Base-by-base conservation (phyloP, 2,329 filamentous ascomycete genomes). In the Pseudogymnoascus pannorum region DNA sequence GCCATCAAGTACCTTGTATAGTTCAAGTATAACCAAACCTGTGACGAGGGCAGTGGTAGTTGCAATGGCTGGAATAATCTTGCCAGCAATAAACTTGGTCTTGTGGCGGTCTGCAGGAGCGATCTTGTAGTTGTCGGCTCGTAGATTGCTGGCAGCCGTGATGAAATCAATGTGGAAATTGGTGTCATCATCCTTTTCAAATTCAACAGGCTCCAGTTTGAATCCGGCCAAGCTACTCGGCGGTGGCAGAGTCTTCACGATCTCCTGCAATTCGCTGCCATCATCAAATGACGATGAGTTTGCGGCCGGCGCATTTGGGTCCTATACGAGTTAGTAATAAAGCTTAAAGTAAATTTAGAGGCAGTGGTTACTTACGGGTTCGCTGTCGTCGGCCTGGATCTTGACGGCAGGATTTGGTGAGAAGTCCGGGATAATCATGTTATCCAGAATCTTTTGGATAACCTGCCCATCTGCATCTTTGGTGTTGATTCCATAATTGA, bases 81-180 rank as follows among this genome's bases (percentile, higher is more conserved):
- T 99, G 74, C 94, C 94, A 31, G 94, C 95, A 73, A 99, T 99
- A 76, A 99, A 97, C 80, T 99, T 99, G 64, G 93, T 99, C 86
- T 94, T 96, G 82, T 97, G 94, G 64, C 91, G 85, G 72, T 99
- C 93, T 0, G 94, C 92, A 66, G 87, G 83, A 71, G 91, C 86
- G 68, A 99, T 99, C 75, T 94, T 96, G 83, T 99, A 99, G 79
- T 99, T 99, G 75, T 96, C 89, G 0, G 94, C 94, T 63, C 95
- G 90, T 63, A 99, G 80, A 74, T 99, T 99, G 79, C 92, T 97
- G 66, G 92, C 92, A 1, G 92, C 92, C 6, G 94, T 95, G 76
- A 99, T 97, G 79, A 99, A 99, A 76, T 97, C 94, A 70, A 99
- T 99, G 79, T 99, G 94, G 75, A 94, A 86, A 75, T 99, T 99